Conservation (phyloP, 2,329 filamentous ascomycete genomes). For the Venturia aucupariae region DNA sequence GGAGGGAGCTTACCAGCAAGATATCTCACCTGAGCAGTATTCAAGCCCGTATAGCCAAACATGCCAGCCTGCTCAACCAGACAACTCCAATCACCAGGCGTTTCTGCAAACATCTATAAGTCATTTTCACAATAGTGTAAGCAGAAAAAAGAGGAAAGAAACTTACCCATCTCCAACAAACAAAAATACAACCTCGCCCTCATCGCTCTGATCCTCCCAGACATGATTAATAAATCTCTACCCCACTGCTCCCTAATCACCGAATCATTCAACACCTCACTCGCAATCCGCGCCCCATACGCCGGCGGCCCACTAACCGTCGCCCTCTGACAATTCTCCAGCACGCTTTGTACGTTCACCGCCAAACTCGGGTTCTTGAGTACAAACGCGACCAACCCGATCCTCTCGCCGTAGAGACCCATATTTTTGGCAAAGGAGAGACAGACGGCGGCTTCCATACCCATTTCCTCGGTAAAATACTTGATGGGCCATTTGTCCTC, state of each 20-base stretch:
- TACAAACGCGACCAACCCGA: constrained; percentile 21
- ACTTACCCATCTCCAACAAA: constrained; percentile 2
- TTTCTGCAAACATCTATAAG: constrained; percentile 21
- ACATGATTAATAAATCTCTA: constrained; percentile 28
- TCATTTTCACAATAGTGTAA: constrained; percentile 13
- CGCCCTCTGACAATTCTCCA: constrained; percentile 17
- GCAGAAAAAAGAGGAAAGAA: neutral
- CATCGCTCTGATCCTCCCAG: constrained; percentile 26
- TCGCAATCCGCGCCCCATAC: constrained; percentile 26
- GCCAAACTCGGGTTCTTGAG: constrained; percentile 2
- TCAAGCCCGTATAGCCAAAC: constrained; percentile 33
- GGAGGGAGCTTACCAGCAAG: constrained; percentile 16
- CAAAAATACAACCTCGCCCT: constrained; percentile 15
- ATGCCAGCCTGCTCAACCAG: constrained; percentile 31
- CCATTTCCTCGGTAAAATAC: constrained; percentile 21
- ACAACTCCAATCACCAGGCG: constrained; percentile 25
- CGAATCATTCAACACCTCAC: constrained; percentile 21
- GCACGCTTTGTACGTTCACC: constrained; percentile 9
- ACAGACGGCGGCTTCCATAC: constrained; percentile 24
- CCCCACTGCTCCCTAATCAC: constrained; percentile 23
- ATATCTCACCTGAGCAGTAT: constrained; percentile 22
- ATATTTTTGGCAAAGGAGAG: constrained; percentile 30
- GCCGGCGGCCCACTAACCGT: constrained; percentile 24
- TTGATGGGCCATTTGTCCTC: constrained; percentile 29
- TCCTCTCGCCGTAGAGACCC: constrained; percentile 30